phyloP scores from a whole-genome alignment of 2,329 filamentous ascomycete genomes.

The Cladobotryum protrusum region DNA sequence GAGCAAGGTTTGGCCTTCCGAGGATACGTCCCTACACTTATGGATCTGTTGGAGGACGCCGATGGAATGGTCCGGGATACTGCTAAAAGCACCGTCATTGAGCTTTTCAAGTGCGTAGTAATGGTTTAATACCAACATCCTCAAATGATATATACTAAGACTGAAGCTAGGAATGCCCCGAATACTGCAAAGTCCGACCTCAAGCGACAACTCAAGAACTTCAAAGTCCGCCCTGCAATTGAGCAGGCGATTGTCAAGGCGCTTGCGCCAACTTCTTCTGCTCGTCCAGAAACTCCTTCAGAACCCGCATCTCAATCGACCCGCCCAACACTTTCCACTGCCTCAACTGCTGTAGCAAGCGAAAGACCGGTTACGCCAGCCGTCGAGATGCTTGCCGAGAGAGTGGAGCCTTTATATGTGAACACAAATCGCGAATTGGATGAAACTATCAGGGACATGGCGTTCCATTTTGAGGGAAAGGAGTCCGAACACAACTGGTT shows the following conservation, averaged over 20 bases:
- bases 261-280: slow-evolving; percentile 47
- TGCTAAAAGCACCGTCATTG: slow-evolving; percentile 76
- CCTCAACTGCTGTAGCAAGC: slow-evolving; percentile 41
- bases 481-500: slow-evolving; percentile 91
- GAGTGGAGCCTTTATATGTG: slow-evolving; percentile 74
- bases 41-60: slow-evolving; percentile 83
- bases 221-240: slow-evolving; percentile 82
- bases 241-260: slow-evolving; percentile 73
- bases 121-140: background rate
- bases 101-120: slow-evolving; percentile 66
- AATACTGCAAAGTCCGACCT: slow-evolving; percentile 81
- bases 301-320: slow-evolving; percentile 35
- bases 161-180: slow-evolving; percentile 57
- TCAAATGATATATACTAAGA: slow-evolving; percentile 8
- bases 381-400: slow-evolving; percentile 58
- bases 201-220: slow-evolving; percentile 76
- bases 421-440: slow-evolving; percentile 85
- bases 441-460: slow-evolving; percentile 77
- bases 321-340: slow-evolving; percentile 42
- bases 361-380: slow-evolving; percentile 56
- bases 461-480: slow-evolving; percentile 73
- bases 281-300: slow-evolving; percentile 36
- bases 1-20: slow-evolving; percentile 76
- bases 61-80: slow-evolving; percentile 81
- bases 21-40: slow-evolving; percentile 72